A percentile compares a stretch with the other conserved stretches of the same genome.
Conservation (phyloP, 2,329 filamentous ascomycete species). For the Fusarium bactridioides region DNA sequence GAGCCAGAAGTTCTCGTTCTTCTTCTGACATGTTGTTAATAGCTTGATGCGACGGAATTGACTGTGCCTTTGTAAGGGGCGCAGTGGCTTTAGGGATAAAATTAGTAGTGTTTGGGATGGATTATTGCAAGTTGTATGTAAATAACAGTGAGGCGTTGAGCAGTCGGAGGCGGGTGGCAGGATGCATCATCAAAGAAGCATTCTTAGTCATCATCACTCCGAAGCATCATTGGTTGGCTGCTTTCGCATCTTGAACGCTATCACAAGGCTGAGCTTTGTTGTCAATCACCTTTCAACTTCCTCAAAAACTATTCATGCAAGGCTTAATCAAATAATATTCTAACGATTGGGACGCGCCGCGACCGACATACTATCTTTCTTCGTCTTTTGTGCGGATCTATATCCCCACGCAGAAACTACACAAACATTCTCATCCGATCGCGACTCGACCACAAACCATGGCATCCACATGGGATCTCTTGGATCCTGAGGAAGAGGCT, state of each 20-base stretch:
- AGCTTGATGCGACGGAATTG: neutral
- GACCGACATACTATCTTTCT: neutral
- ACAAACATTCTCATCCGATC: neutral
- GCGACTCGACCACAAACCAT: slow-evolving; percentile 30
- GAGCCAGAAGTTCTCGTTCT: slow-evolving; percentile 61
- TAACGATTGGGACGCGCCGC: neutral
- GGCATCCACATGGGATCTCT: slow-evolving; percentile 65
- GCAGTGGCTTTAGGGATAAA: neutral
- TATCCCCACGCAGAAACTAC: neutral
- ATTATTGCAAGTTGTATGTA: neutral
- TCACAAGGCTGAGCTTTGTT: slow-evolving; percentile 37
- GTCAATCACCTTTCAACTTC: neutral
- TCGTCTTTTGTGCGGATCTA: neutral
- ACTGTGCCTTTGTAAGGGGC: neutral
- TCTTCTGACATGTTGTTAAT: slow-evolving; percentile 54
- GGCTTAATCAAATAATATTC: neutral
- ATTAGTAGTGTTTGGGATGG: neutral
- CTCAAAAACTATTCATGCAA: neutral
- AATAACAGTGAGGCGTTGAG: neutral
- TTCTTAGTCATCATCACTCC: slow-evolving; percentile 34
- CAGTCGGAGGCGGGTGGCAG: slow-evolving; percentile 4
- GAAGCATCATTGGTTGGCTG: slow-evolving; percentile 28
- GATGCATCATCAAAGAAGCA: slow-evolving; percentile 30
- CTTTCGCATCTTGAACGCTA: neutral
- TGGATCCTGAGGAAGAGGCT: slow-evolving; percentile 80